A percentile compares a stretch with the other conserved stretches of the same genome.
Conservation (phyloP, 805 yeast genomes). For the Candida piceae region DNA sequence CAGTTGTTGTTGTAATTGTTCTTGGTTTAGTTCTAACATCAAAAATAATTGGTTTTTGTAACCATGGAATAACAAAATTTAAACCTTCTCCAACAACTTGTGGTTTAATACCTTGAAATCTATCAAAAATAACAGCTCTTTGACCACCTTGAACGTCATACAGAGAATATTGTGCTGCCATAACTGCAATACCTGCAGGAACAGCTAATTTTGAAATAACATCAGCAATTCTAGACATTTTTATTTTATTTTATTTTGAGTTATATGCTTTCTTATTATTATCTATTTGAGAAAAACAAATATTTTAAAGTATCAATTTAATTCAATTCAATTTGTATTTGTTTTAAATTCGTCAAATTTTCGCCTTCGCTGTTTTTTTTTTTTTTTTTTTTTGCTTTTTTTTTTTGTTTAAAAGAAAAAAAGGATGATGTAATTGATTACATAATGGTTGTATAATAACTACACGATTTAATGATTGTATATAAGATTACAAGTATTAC, state of each 20-base stretch:
- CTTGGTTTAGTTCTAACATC: conserved; percentile 96
- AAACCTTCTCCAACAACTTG: conserved; percentile 95
- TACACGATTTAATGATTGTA: neutral
- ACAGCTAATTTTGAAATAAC: conserved; percentile 49
- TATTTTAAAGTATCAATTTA: too few relatives aligned
- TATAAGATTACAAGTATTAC: too few relatives aligned
- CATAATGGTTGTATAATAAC: neutral
- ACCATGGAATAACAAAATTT: conserved; percentile 93
- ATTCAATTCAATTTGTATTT: too few relatives aligned
- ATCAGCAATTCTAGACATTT: conserved; percentile 39
- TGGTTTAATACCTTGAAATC: conserved; percentile 82
- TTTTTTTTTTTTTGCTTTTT: too few relatives aligned
- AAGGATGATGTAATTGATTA: too few relatives aligned
- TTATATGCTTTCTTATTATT: too few relatives aligned
- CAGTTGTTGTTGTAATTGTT: conserved; percentile 89
- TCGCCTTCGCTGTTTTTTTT: too few relatives aligned
- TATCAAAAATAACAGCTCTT: conserved; percentile 92
- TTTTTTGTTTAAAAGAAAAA: too few relatives aligned
- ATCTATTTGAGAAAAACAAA: too few relatives aligned
- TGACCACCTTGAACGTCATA: conserved; percentile 96
- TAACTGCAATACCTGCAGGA: conserved; percentile 64
- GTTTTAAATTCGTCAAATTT: too few relatives aligned
- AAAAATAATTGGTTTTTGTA: conserved; percentile 82
- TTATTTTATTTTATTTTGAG: too few relatives aligned
- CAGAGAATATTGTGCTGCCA: conserved; percentile 76